phyloP scores from a whole-genome alignment of 2,329 filamentous ascomycete species.

The Arthroderma sp. region DNA sequence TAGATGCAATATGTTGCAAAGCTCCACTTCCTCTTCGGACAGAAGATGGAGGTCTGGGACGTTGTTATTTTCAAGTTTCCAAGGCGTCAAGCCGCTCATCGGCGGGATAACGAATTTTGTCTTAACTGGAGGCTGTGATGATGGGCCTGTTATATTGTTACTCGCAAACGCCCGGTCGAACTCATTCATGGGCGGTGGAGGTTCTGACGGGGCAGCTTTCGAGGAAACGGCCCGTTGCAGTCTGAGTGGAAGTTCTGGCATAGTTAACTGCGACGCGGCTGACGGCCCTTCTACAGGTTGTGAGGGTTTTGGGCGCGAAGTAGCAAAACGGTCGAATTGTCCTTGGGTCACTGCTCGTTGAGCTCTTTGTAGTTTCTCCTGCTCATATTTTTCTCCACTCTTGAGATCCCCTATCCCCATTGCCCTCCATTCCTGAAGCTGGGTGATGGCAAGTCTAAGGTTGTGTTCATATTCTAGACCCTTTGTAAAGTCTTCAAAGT shows the following conservation, averaged over 20 bases:
- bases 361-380: constrained; percentile 65
- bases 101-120: constrained; percentile 41
- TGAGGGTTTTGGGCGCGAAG: constrained; percentile 57
- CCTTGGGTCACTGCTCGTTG: constrained; percentile 56
- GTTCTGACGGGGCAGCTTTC: constrained; percentile 20
- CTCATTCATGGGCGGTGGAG: constrained; percentile 33
- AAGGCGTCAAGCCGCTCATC: constrained; percentile 33
- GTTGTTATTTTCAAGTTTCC: constrained; percentile 60
- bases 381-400: constrained; percentile 82
- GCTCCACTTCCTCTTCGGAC: constrained; percentile 66
- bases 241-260: constrained; percentile 61
- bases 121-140: constrained; percentile 28
- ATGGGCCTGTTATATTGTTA: constrained; percentile 33
- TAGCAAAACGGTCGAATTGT: constrained; percentile 73
- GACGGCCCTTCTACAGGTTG: constrained; percentile 57
- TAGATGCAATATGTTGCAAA: constrained; percentile 72
- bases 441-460: constrained; percentile 72
- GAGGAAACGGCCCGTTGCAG: constrained; percentile 31
- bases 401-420: constrained; percentile 73
- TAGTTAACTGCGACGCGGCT: constrained; percentile 63
- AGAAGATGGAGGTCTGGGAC: constrained; percentile 71
- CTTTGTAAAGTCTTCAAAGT: constrained; percentile 75
- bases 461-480: constrained; percentile 86
- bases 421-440: constrained; percentile 86
- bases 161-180: constrained; percentile 44